A percentile compares a stretch with the other conserved stretches of the same genome.
phyloP scores from a whole-genome alignment of 2,329 filamentous ascomycete species.

The Aureobasidium sp. region DNA sequence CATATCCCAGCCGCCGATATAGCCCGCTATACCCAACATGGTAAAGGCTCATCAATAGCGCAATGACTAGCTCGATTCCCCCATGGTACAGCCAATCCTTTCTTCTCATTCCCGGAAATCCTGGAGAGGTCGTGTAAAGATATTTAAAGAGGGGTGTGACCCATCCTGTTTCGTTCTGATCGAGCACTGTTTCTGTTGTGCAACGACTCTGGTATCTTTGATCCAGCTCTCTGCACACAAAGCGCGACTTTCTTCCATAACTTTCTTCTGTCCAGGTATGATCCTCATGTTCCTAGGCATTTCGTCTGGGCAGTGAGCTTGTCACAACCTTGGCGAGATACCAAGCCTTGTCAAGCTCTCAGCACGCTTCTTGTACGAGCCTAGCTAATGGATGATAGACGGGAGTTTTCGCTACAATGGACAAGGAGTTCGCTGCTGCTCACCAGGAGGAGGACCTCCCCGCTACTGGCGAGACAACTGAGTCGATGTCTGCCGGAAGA shows the following conservation, averaged over 20 bases:
- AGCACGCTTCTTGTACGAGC: neutral
- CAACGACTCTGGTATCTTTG: neutral
- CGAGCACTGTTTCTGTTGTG: neutral
- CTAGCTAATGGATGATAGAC: neutral
- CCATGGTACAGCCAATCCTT: neutral
- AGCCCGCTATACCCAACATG: neutral
- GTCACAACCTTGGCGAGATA: neutral
- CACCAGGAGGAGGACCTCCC: neutral
- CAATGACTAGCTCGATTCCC: neutral
- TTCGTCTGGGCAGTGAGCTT: conserved; percentile 1
- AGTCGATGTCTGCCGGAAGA: conserved; percentile 30
- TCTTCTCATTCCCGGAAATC: neutral
- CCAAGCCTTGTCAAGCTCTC: neutral
- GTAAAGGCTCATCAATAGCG: neutral
- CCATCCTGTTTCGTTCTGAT: neutral
- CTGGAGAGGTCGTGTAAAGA: neutral
- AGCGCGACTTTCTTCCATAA: neutral
- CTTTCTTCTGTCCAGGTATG: neutral
- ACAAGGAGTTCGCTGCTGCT: conserved; percentile 1
- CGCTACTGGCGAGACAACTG: conserved; percentile 15
- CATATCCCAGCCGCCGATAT: neutral
- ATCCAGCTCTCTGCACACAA: neutral
- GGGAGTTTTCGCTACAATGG: neutral
- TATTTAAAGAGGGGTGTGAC: neutral
- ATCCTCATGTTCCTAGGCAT: neutral